Evolutionary conservation across 2,329 filamentous ascomycete species (phyloP).

Genomic region (Aureobasidium mangrovei): DNA sequence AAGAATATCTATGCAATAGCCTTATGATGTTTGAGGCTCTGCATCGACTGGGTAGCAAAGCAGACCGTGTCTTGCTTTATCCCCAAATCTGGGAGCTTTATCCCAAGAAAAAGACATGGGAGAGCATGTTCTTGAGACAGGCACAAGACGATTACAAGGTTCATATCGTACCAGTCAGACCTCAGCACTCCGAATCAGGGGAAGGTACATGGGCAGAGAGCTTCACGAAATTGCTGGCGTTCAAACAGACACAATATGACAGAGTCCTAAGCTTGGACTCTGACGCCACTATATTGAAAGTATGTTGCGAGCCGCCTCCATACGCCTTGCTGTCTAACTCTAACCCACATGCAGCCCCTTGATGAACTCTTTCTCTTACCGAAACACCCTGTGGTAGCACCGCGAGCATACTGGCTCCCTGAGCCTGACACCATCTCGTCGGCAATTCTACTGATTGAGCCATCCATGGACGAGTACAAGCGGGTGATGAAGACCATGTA

Average conservation of each 20-base stretch:
- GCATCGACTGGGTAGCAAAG: slow-evolving; percentile 31
- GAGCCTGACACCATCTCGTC: slow-evolving; percentile 31
- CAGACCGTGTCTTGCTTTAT: slow-evolving; percentile 37
- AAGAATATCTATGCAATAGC: slow-evolving; percentile 35
- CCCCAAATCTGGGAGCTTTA: slow-evolving; percentile 26
- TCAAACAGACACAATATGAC: slow-evolving; percentile 55
- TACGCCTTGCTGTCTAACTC: neutral
- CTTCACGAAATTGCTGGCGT: slow-evolving; percentile 59
- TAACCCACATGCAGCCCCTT: slow-evolving; percentile 40
- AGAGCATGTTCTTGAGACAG: slow-evolving; percentile 37
- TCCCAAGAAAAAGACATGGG: slow-evolving; percentile 4
- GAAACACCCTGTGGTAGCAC: slow-evolving; percentile 52
- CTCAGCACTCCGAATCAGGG: slow-evolving; percentile 23
- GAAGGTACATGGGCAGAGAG: slow-evolving; percentile 52
- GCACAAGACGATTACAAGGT: slow-evolving; percentile 42
- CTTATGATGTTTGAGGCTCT: slow-evolving; percentile 37
- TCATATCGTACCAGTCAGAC: slow-evolving; percentile 38
- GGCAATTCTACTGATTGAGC: slow-evolving; percentile 53
- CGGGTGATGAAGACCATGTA: slow-evolving; percentile 26
- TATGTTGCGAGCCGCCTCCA: slow-evolving; percentile 1
- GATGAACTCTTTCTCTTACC: slow-evolving; percentile 64
- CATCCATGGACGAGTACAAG: slow-evolving; percentile 44
- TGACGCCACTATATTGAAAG: slow-evolving; percentile 49
- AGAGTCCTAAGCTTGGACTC: slow-evolving; percentile 52
- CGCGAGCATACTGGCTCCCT: slow-evolving; percentile 59